Conservation (phyloP, 345 rosid species). For the Lumnitzera racemosa region DNA sequence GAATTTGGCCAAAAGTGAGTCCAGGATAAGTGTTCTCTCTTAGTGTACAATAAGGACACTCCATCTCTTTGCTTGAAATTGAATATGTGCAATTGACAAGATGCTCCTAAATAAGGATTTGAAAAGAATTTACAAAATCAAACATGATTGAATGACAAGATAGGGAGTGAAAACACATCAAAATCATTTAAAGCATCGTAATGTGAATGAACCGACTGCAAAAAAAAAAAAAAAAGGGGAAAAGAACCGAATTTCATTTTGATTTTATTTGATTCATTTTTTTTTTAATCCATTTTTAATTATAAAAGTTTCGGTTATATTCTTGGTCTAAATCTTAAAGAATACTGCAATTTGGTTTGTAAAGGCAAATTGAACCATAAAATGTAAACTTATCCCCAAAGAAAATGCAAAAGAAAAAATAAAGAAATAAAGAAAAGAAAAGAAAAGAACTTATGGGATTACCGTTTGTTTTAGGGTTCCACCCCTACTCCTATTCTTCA, state of each 20-base stretch:
- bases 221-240: not conserved
- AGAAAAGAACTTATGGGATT: too few species aligned
- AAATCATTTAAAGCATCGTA: not conserved
- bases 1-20: conserved; percentile 9
- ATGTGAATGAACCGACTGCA: not conserved
- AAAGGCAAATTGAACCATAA: too few species aligned
- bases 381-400: too few species aligned
- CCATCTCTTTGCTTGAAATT: conserved; percentile 1
- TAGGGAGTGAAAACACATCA: not conserved
- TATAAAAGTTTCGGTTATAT: too few species aligned
- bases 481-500: too few species aligned
- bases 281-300: too few species aligned
- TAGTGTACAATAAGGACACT: not conserved
- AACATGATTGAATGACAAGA: conserved; percentile 16
- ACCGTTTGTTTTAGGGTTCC: too few species aligned
- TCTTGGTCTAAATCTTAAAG: too few species aligned
- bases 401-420: too few species aligned
- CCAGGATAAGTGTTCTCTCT: conserved; percentile 4
- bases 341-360: too few species aligned
- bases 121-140: conserved; percentile 4
- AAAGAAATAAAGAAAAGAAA: not conserved
- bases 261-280: too few species aligned
- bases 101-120: conserved; percentile 5
- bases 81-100: not conserved
- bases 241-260: too few species aligned